phyloP scores from a whole-genome alignment of 805 yeast species.

The Metschnikowia lachancei region DNA sequence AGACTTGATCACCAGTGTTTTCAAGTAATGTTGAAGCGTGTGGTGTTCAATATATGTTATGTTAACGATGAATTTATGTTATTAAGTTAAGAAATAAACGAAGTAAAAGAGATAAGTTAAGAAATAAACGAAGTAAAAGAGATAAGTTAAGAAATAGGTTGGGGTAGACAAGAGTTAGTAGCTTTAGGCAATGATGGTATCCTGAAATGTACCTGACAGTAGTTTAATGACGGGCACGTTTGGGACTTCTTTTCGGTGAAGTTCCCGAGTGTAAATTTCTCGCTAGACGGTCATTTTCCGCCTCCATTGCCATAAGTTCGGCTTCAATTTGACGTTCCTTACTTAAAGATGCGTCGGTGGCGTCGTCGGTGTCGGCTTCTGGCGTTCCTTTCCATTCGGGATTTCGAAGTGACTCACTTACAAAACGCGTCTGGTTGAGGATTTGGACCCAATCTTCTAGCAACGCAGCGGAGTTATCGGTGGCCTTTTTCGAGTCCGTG shows the following conservation, averaged over 20 bases:
- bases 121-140: too few relatives aligned
- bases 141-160: too few relatives aligned
- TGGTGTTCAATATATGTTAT: too few relatives aligned
- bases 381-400: constrained; percentile 19
- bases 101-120: not conserved
- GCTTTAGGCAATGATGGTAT: too few relatives aligned
- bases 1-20: constrained; percentile 61
- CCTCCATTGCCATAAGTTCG: constrained; percentile 26
- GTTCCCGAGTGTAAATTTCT: constrained; percentile 18
- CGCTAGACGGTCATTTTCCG: constrained; percentile 27
- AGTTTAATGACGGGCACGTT: constrained; percentile 20
- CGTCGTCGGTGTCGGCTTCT: constrained; percentile 23
- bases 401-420: constrained; percentile 32
- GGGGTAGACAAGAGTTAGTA: too few relatives aligned
- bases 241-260: constrained; percentile 28
- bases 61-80: constrained; percentile 1
- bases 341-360: constrained; percentile 18
- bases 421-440: constrained; percentile 58
- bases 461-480: constrained; percentile 47
- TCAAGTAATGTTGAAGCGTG: too few relatives aligned
- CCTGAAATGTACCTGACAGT: too few relatives aligned
- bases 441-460: constrained; percentile 61
- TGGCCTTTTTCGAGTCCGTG: constrained; percentile 35
- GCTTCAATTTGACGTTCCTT: constrained; percentile 26
- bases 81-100: not conserved